phyloP scores from a whole-genome alignment of 225 moss, liverwort and hornwort genomes.

The Ulota crispa region DNA sequence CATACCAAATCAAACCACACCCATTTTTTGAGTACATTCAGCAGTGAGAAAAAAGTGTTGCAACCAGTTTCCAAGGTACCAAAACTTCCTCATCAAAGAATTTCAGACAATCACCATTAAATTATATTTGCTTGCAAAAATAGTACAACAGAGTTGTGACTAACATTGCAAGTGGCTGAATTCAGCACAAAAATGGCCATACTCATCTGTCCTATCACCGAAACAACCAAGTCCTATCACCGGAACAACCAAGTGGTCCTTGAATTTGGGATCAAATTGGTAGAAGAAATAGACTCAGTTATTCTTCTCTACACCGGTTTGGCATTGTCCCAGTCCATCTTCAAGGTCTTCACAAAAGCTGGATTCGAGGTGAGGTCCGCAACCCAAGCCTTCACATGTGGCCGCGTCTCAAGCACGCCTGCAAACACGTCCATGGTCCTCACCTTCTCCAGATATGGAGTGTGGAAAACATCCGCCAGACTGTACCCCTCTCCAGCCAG shows the following conservation, averaged over 20 bases:
- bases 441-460: neutral
- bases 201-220: neutral
- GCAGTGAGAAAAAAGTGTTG: neutral
- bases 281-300: neutral
- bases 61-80: neutral
- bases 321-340: conserved; percentile 15
- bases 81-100: neutral
- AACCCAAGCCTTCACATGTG: conserved; percentile 36
- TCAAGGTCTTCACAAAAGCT: conserved; percentile 9
- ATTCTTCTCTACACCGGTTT: neutral
- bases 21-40: neutral
- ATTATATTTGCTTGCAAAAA: neutral
- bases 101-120: neutral
- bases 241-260: neutral
- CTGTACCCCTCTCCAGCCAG: conserved; percentile 63
- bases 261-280: neutral
- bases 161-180: neutral
- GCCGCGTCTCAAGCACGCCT: neutral
- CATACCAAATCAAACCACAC: neutral
- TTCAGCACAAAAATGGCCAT: neutral
- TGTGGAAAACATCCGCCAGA: conserved; percentile 59
- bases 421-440: neutral
- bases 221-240: neutral
- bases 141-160: neutral
- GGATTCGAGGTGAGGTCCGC: conserved; percentile 23